Evolutionary conservation across 208 protist genomes (phyloP), one percentile per base, ranked within the genome.

Genomic region (Phytomonas sp.): DNA sequence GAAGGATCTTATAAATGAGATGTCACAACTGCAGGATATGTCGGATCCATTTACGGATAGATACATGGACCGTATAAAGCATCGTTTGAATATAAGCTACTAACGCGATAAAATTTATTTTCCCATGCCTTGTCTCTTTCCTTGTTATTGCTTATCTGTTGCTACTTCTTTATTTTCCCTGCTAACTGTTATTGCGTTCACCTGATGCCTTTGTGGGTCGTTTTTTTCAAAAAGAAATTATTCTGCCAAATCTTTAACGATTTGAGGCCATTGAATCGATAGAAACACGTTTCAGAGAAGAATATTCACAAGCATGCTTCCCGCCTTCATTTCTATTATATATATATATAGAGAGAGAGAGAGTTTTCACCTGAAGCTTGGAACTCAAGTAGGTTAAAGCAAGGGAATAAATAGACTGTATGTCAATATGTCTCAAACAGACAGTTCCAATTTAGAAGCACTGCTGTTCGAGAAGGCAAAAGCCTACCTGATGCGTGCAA

Each of bases 401-500:
- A 6, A 20, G 23, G 46, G 46, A 56, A 56, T 56, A 23, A 56
- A 56, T 56, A 56, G 46, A 26, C 46, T 26, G 46, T 29, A 26
- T 64, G 60, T 26, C 11, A 32, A 37, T 64, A 37, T 64, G 60
- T 37, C 60, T 37, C 60, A 64, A 17, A 64, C 60, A 64, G 17
- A 29, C 60, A 64, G 17, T 26, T 56, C 46, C 17, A 64, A 7
- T 37, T 37, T 37, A n/a, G 60, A 87, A 62, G 85, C 91, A 62
- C 75, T 73, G 20, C 83, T 91, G 62, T 94, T 97, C 43, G 71
- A 82, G 74, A 89, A 80, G 40, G 85, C 89, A 37, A 97, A 97
- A 73, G 83, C 91, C 26, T 96, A 93, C 70, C 81, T 97, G 28
- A 92, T 95, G 90, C 80, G 74, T 61, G 85, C 87, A 13, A 89